Conservation (phyloP, 179 eudicot species). For the Silene noctiflora region DNA sequence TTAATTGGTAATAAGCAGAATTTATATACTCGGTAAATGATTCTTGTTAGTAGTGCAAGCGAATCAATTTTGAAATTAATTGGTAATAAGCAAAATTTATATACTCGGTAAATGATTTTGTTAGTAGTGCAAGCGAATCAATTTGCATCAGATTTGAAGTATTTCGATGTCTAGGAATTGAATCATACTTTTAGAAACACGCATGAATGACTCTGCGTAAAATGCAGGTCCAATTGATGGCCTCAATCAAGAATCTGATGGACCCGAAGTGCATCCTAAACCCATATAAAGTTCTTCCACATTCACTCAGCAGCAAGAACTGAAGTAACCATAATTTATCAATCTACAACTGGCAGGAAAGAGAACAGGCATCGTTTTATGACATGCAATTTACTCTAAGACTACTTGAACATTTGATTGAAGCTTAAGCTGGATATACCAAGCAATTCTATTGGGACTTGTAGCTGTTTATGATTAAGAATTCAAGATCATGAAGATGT, state of each 20-base stretch:
- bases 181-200: not conserved
- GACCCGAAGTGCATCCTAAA: constrained; percentile 87
- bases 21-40: not conserved
- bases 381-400: not conserved
- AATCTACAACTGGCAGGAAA: not conserved
- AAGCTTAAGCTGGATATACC: not conserved
- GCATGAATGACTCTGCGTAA: not conserved
- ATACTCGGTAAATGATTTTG: not conserved
- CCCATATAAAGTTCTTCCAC: constrained; percentile 94
- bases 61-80: constrained; percentile 1
- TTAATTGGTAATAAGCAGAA: constrained; percentile 1
- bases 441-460: not conserved
- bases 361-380: not conserved
- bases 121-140: not conserved
- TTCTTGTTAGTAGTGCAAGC: not conserved
- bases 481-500: not conserved
- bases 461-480: not conserved
- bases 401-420: not conserved
- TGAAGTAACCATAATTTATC: constrained; percentile 8
- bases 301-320: constrained; percentile 21
- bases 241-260: constrained; percentile 71
- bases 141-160: not conserved
- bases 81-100: not conserved
- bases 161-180: not conserved
- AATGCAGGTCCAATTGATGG: constrained; percentile 77